Base-by-base conservation (phyloP, 345 rosid genomes). In the Euphorbia peplus region DNA sequence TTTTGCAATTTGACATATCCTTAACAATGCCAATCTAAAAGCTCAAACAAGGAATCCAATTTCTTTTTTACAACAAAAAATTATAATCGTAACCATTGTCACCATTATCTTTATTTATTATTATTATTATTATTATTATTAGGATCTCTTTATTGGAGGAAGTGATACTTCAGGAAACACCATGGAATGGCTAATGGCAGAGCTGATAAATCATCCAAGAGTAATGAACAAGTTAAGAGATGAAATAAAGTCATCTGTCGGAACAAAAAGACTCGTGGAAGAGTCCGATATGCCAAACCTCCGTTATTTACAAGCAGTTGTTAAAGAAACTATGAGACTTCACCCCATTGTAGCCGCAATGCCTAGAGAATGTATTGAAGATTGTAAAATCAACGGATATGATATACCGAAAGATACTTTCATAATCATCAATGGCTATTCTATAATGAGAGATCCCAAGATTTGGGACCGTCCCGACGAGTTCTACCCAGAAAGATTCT, bases 241-340 rank as follows among this genome's bases (percentile, higher is more conserved):
- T 0, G 70, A 52, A 32, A 19, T 66, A 30, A 47, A 53, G 5
- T 32, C 62, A 25, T 35, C 54, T 22, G 62, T 67, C 4, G 70
- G 62, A 5, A 39, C 6, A 37, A 54, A 35, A 6, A 67, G 70
- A 37, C 50, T 67, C 6, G 62, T 67, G 3, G 60, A 54, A 67
- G 70, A 67, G 15, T 54, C 70, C 4, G 70, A 67, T 22, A 35
- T 35, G 39, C 70, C 52, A 37, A 67, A 67, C 41, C 70, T 67
- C 51, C 70, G 12, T 35, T 67, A 67, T 16, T 16, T 67, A 16
- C 70, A 22, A 67, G n/a, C n/a, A n/a, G n/a, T n/a, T n/a, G n/a
- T n/a, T n/a, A n/a, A n/a, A n/a, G n/a, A n/a, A n/a, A n/a, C 51
- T 63, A 54, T 67, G 3, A 55, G 70, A 16, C 50, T 67, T 0